Conservation (phyloP, 495 filamentous ascomycete species). For the Saxispiralis lemnorum region DNA sequence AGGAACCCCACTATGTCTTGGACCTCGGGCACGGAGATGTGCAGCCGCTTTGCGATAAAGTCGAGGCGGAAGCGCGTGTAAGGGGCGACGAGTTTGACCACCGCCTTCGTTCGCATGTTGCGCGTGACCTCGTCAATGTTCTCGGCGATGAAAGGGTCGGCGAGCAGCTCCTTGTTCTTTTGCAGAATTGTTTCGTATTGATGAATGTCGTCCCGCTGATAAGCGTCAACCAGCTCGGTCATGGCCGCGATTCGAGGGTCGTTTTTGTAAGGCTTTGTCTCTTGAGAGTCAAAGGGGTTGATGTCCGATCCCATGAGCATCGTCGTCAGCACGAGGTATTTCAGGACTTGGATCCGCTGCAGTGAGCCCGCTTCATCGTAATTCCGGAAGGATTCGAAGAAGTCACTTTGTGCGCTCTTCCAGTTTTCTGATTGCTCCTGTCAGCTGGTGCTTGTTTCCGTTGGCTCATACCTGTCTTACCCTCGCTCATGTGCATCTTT, state of each 20-base stretch:
- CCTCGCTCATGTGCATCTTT: slow-evolving; percentile 99
- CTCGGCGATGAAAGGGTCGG: slow-evolving; percentile 91
- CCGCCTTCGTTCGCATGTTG: slow-evolving; percentile 91
- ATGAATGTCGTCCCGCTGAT: slow-evolving; percentile 88
- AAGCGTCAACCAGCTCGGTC: slow-evolving; percentile 92
- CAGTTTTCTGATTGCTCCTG: slow-evolving; percentile 55
- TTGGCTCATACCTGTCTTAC: slow-evolving; percentile 16
- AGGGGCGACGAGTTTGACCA: slow-evolving; percentile 81
- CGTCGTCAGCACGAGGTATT: slow-evolving; percentile 87
- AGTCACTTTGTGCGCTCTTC: slow-evolving; percentile 91
- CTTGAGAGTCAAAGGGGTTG: slow-evolving; percentile 97
- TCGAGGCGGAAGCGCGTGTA: slow-evolving; percentile 79
- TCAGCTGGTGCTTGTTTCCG: slow-evolving; percentile 2
- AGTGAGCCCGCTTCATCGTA: slow-evolving; percentile 95
- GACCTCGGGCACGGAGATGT: slow-evolving; percentile 68
- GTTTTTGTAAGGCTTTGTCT: slow-evolving; percentile 97
- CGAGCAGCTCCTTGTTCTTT: slow-evolving; percentile 73
- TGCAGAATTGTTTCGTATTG: slow-evolving; percentile 74
- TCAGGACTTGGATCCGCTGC: slow-evolving; percentile 90
- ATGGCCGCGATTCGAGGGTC: slow-evolving; percentile 89
- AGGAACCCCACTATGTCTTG: slow-evolving; percentile 85
- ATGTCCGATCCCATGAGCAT: slow-evolving; percentile 99
- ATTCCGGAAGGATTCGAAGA: slow-evolving; percentile 96
- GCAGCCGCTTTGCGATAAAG: slow-evolving; percentile 72
- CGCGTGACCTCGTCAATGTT: slow-evolving; percentile 98